Conservation (phyloP, 2,329 filamentous ascomycete genomes). For the Neopestalotiopsis sp. region DNA sequence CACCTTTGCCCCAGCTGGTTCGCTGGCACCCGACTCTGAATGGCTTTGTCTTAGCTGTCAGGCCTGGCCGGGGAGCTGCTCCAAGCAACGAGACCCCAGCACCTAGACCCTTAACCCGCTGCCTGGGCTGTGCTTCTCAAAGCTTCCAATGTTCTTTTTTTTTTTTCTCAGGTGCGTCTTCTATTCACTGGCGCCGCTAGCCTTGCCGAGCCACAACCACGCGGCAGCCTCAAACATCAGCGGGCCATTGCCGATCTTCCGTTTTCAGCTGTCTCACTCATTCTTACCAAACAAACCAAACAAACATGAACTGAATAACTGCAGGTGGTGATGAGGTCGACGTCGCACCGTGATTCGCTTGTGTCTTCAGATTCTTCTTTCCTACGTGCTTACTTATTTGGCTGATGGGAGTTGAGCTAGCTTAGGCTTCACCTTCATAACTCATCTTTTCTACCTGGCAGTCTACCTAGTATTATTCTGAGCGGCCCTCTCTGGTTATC, state of each 20-base stretch:
- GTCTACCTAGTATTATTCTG: too few species aligned
- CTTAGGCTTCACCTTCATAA: not conserved
- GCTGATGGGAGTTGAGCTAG: not conserved
- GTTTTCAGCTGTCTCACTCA: constrained; percentile 2
- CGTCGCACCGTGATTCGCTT: not conserved
- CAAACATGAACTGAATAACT: not conserved
- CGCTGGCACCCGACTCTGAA: not conserved
- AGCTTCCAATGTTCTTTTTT: not conserved
- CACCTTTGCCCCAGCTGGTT: not conserved
- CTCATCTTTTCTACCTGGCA: not conserved
- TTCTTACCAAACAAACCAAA: not conserved
- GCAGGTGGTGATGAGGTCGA: not conserved
- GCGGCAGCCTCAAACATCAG: not conserved
- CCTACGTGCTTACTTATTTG: not conserved
- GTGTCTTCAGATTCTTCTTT: not conserved
- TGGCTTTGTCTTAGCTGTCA: too few species aligned
- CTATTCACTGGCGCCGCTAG: not conserved
- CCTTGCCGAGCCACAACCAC: not conserved
- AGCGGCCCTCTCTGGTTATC: not conserved
- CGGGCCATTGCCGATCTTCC: not conserved
- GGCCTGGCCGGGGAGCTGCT: not conserved
- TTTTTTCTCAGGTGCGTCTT: not conserved
- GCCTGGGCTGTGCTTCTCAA: not conserved
- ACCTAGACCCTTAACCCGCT: not conserved
- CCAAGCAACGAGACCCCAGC: not conserved